Evolutionary conservation across 305 asterid genomes (phyloP), one percentile per base, ranked within the genome.

Genomic region (Andrographis paniculata): DNA sequence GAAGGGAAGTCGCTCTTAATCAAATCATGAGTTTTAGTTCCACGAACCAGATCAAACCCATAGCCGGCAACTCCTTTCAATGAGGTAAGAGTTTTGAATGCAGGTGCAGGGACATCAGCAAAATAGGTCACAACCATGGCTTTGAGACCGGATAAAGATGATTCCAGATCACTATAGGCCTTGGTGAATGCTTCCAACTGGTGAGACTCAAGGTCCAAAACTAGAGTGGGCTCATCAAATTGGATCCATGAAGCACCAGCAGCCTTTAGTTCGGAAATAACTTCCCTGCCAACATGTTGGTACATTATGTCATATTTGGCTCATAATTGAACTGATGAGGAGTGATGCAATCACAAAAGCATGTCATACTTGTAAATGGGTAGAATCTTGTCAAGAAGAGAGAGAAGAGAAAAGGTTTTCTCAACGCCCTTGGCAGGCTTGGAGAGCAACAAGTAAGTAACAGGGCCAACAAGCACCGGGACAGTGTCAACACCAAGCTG

Each of bases 241-340:
- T 89, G 98, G 67, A 89, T 89, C 82, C 78, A 72, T 23, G 95
- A 78, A 46, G 98, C 96, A 54, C 96, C 98, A 50, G 87, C 95
- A 59, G 82, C 94, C 88, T 89, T 86, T 68, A 89, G 71, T 69
- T 89, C 98, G 15, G 81, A 61, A 30, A 89, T 76, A 24, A 82
- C 96, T 75, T 89, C 98, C 87, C 98, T 89, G 67, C 45, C 41
- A 37, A n/a, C 58, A 31, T 20, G n/a, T n/a, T 9, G 53, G 39
- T 3, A 45, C 49, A 39, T 50, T 52, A 50, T 59, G 42, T 35
- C 12, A 50, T 53, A 17, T 28, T 36, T 14, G 1, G 24, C 49
- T 16, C 2, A 19, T 20, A 51, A 33, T 42, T 1, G 14, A 21
- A 1, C 9, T 10, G 9, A 19, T 1, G 35, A 28, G 40, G 2